Evolutionary conservation across 257 asterid genomes (phyloP).

Genomic region (Striga asiatica): DNA sequence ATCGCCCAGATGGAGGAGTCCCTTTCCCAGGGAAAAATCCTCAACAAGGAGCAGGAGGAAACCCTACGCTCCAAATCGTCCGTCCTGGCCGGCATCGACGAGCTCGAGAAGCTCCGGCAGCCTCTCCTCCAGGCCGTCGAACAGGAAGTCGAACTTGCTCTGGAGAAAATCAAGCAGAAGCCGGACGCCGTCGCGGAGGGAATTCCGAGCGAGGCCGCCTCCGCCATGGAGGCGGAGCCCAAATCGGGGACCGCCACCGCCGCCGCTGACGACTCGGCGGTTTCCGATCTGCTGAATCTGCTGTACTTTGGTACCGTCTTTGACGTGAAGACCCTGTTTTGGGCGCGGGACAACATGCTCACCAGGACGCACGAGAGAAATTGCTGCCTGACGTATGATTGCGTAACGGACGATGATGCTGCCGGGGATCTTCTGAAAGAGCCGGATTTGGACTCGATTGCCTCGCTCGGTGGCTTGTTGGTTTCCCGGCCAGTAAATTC

Average conservation of each 20-base stretch:
- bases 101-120: constrained; percentile 71
- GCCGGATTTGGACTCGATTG: constrained; percentile 75
- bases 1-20: constrained; percentile 83
- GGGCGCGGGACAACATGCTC: constrained; percentile 47
- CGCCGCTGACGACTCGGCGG: constrained; percentile 14
- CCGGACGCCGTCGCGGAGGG: constrained; percentile 17
- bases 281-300: constrained; percentile 64
- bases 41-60: constrained; percentile 88
- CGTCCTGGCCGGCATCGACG: constrained; percentile 63
- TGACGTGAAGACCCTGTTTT: constrained; percentile 56
- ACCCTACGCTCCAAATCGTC: constrained; percentile 59
- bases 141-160: constrained; percentile 49
- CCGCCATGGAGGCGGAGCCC: constrained; percentile 16
- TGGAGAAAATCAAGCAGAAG: constrained; percentile 16
- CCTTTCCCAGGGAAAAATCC: constrained; percentile 51
- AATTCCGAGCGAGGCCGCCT: constrained; percentile 7
- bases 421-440: constrained; percentile 64
- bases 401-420: constrained; percentile 80
- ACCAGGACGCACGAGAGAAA: constrained; percentile 87
- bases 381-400: constrained; percentile 82
- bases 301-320: constrained; percentile 71
- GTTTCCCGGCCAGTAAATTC: constrained; percentile 71
- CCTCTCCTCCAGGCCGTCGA: constrained; percentile 52
- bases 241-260: not conserved
- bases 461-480: constrained; percentile 56